Conservation (phyloP, 441 rosid genomes). For the Pelargonium australe region DNA sequence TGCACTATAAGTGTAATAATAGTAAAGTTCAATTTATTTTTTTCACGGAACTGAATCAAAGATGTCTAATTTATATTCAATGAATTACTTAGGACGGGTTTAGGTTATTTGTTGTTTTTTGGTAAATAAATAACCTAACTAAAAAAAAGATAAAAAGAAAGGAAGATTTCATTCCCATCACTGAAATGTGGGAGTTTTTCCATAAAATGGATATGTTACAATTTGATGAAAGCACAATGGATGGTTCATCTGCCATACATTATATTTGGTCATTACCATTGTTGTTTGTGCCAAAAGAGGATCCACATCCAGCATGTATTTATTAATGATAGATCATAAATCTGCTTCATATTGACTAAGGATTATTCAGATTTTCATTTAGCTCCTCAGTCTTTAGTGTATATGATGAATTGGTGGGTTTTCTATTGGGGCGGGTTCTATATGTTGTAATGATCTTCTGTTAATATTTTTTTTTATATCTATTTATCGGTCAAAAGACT, state of each 20-base stretch:
- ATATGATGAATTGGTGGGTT: neutral
- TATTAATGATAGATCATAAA: too few species aligned
- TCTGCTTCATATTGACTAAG: too few species aligned
- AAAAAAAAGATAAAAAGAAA: too few species aligned
- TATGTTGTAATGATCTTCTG: neutral
- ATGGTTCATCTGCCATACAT: neutral
- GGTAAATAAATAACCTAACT: too few species aligned
- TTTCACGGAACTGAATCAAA: constrained; percentile 2
- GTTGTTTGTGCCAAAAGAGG: too few species aligned
- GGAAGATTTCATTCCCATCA: neutral
- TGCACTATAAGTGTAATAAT: constrained; percentile 5
- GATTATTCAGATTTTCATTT: neutral
- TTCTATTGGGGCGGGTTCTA: neutral
- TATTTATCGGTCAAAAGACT: neutral
- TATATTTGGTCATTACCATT: too few species aligned
- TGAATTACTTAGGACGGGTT: neutral
- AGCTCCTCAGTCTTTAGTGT: neutral
- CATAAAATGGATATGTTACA: too few species aligned
- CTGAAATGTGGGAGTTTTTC: neutral
- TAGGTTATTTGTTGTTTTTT: too few species aligned
- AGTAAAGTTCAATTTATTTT: neutral
- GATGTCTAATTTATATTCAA: neutral
- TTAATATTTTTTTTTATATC: neutral
- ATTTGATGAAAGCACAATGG: too few species aligned
- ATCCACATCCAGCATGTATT: too few species aligned